Evolutionary conservation across 1,284 basidiomycete species (phyloP).

Genomic region (Xerocomus amazonicus): DNA sequence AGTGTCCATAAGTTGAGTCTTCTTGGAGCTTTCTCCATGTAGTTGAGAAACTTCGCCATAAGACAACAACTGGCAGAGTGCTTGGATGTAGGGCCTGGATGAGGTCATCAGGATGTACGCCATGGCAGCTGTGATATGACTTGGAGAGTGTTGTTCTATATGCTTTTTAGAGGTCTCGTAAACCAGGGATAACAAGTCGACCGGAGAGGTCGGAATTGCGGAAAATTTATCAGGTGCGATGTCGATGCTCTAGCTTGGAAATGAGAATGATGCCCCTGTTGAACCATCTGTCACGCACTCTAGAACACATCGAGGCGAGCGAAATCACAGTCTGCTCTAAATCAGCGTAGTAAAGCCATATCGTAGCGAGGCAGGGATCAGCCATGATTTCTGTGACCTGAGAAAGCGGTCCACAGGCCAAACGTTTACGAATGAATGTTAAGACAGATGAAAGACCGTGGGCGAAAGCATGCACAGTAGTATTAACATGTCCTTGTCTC

Average conservation of each 20-base stretch:
- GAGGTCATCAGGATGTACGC: constrained; percentile 61
- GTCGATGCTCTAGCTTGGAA: constrained; percentile 39
- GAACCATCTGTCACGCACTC: constrained; percentile 41
- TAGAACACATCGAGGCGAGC: constrained; percentile 50
- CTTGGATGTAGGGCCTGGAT: constrained; percentile 57
- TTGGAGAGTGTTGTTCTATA: constrained; percentile 47
- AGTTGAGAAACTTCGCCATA: constrained; percentile 39
- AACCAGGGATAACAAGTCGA: constrained; percentile 53
- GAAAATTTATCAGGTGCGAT: constrained; percentile 41
- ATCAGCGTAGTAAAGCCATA: constrained; percentile 52
- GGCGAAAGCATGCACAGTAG: constrained; percentile 60
- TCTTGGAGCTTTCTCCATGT: constrained; percentile 19
- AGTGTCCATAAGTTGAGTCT: constrained; percentile 20
- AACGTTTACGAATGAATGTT: constrained; percentile 43
- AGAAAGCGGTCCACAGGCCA: constrained; percentile 39
- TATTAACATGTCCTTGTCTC: constrained; percentile 43
- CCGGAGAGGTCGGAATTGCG: constrained; percentile 40
- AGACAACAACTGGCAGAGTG: constrained; percentile 55
- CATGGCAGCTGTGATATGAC: constrained; percentile 46
- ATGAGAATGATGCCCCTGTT: neutral
- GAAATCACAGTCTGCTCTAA: constrained; percentile 49
- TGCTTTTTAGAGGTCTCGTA: constrained; percentile 50
- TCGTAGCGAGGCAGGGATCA: constrained; percentile 37
- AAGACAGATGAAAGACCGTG: constrained; percentile 60
- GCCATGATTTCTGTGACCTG: constrained; percentile 17